Percentiles rank a stretch among this genome's conserved stretches.
These are phyloP conservation scores for Viola pubescens DNA, from an alignment of 441 rosid genomes.

Conservation along the genomic window DNA sequence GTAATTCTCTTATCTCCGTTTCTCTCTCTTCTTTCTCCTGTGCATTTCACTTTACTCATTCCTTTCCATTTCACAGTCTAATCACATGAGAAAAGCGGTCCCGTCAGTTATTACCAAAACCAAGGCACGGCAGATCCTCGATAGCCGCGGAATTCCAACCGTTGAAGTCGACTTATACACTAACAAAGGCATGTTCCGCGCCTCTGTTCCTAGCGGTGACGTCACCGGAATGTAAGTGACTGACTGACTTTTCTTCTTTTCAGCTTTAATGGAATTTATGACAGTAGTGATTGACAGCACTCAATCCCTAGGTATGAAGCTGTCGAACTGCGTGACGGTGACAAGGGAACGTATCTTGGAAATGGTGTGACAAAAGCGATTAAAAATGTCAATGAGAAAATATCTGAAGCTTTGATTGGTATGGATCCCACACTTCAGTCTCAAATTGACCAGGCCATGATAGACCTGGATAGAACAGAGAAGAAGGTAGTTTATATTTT, in stretches of 20 bases:
- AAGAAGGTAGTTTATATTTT: constrained; percentile 50
- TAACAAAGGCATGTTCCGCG: constrained; percentile 86
- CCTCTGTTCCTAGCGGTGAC: constrained; percentile 79
- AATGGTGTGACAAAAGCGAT: constrained; percentile 86
- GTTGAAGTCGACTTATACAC: constrained; percentile 90
- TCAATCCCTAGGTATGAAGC: constrained; percentile 72
- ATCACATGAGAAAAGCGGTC: constrained; percentile 86
- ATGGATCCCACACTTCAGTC: constrained; percentile 91
- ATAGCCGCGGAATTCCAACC: constrained; percentile 89
- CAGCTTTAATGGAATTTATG: no score
- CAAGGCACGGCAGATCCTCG: constrained; percentile 84
- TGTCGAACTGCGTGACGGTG: constrained; percentile 86
- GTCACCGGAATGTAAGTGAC: constrained; percentile 71
- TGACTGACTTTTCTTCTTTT: not conserved
- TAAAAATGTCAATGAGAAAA: constrained; percentile 78
- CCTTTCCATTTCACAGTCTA: constrained; percentile 39
- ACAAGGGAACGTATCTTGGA: constrained; percentile 84
- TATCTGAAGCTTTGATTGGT: constrained; percentile 78
- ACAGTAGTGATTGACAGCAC: no score
- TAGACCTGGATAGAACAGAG: constrained; percentile 87
- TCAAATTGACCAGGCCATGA: constrained; percentile 96
- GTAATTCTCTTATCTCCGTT: constrained; percentile 26
- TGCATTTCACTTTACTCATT: not conserved
- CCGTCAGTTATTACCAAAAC: constrained; percentile 77
- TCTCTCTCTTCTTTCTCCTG: not conserved